A percentile compares a stretch with the other conserved stretches of the same genome.
phyloP scores from a whole-genome alignment of 139 green algal species.

The Chlorella sp. region DNA sequence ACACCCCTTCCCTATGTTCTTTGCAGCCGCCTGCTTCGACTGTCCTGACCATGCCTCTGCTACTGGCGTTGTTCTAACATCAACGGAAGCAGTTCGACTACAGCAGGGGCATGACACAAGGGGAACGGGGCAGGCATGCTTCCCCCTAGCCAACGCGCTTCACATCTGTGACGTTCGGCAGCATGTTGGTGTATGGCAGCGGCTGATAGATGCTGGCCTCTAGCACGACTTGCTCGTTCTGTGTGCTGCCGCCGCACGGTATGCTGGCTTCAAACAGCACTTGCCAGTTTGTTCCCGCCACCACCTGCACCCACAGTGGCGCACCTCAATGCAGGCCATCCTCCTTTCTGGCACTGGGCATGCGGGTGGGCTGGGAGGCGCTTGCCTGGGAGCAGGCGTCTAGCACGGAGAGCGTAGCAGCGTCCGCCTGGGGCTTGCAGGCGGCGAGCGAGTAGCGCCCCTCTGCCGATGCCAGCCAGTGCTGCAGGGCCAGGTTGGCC shows the following conservation, averaged over 20 bases:
- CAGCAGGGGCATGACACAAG: too few relatives aligned
- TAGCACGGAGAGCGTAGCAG: too few relatives aligned
- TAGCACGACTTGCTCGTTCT: background rate
- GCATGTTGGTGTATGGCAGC: background rate
- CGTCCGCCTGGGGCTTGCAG: too few relatives aligned
- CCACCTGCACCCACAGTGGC: constrained; percentile 19
- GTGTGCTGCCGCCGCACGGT: background rate
- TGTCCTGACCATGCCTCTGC: background rate
- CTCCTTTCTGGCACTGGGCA: too few relatives aligned
- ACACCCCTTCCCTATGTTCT: background rate
- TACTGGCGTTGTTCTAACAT: background rate
- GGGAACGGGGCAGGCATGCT: too few relatives aligned
- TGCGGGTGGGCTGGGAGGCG: too few relatives aligned
- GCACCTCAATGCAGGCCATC: too few relatives aligned
- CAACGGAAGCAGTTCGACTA: too few relatives aligned
- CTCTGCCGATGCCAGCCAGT: too few relatives aligned
- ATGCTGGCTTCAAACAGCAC: constrained; percentile 5
- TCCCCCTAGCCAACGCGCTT: background rate
- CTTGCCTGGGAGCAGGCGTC: too few relatives aligned
- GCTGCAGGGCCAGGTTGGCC: too few relatives aligned
- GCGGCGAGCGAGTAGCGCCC: too few relatives aligned
- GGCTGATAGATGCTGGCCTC: background rate
- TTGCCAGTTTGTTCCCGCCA: constrained; percentile 13
- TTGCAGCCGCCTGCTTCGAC: background rate
- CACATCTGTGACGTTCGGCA: background rate